Base-by-base conservation (phyloP, 2,329 filamentous ascomycete species). In the Pseudogymnoascus sp. region DNA sequence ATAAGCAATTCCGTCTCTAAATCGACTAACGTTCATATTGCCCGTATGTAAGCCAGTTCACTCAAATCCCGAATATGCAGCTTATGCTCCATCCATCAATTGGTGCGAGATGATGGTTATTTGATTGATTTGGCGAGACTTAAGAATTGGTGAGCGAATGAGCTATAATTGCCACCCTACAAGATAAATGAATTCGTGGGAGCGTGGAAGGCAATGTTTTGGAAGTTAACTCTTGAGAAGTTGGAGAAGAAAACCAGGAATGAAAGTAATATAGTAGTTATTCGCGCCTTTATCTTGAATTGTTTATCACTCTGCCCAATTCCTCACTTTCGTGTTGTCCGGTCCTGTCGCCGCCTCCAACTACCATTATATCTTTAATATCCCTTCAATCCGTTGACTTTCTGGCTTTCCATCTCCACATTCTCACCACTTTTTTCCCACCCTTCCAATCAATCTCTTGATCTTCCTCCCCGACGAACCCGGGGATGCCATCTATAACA, bases 361-460 rank as follows among this genome's bases (percentile, higher is more conserved):
- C 16, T 14, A 54, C 47, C 23, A 5, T 31, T 16, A 26, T n/a
- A 54, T 31, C 21, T 31, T 31, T 54, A 6, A 8, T 54, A 31
- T 54, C n/a, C 5, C n/a, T 12, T 57, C 29, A 57, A 57, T 10
- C n/a, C 10, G 51, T 57, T 34, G 29, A 34, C n/a, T 57, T 57
- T 18, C 10, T 57, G 18, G 51, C n/a, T 57, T 34, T 57, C 51
- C 51, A 57, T 34, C 51, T 57, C 51, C 51, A 57, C 51, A 57
- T 57, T 34, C 51, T 34, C 5, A 57, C n/a, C 51, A 57, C 51
- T 34, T n/a, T 57, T 11, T 14, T 57, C 10, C 34, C 51, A 8
- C 51, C 26, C n/a, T 57, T 57, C 51, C 51, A 57, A 57, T 57
- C 51, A 57, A 57, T 5, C 26, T 57, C 51, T 16, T 57, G 51